Evolutionary conservation across 1,284 basidiomycete genomes (phyloP), one percentile per base, ranked within the genome.

Genomic region (Entoloma clypeatum): DNA sequence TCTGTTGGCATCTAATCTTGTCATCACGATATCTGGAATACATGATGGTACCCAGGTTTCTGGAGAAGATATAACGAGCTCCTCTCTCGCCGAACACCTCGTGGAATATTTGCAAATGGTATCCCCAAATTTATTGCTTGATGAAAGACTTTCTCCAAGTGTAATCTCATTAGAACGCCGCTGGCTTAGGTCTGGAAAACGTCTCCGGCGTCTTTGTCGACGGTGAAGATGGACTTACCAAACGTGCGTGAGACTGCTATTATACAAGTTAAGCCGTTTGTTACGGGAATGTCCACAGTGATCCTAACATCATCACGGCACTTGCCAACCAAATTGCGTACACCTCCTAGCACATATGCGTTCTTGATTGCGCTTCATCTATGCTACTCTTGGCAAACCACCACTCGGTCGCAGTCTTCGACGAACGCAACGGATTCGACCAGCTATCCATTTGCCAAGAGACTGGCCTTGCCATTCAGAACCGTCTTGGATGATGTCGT

Each of bases 1-100:
- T 17, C 53, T 75, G 39, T 61, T 75, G 29, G 58, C 68, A 22
- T 72, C 77, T 7, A 69, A 71, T 54, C 54, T 86, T 31, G 52
- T 65, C 22, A 54, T 87, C 44, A 65, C 69, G 7, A 52, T 86
- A 45, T 68, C 73, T 43, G 84, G 79, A 24, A 62, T 62, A 24
- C 49, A 75, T 16, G 68, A 82, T 52, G 65, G 70, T 33, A 55
- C 50, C 33, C 50, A 54, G 44, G 60, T 78, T 28, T 48, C 66
- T 39, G 50, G 67, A 19, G 48, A 61, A 21, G 62, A 63, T 13
- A 55, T 86, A 21, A 51, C 58, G 43, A 49, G 56, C 13, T 86
- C 84, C 21, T 69, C 69, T 25, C 64, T 80, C 39, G 64, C 69
- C 7, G 59, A 55, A 25, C 71, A 78, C 54, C 57, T 85, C 2